Percentiles rank a stretch among this genome's conserved stretches.
phyloP scores from a whole-genome alignment of 495 filamentous ascomycete species.

The Penicillium longicatenatum region DNA sequence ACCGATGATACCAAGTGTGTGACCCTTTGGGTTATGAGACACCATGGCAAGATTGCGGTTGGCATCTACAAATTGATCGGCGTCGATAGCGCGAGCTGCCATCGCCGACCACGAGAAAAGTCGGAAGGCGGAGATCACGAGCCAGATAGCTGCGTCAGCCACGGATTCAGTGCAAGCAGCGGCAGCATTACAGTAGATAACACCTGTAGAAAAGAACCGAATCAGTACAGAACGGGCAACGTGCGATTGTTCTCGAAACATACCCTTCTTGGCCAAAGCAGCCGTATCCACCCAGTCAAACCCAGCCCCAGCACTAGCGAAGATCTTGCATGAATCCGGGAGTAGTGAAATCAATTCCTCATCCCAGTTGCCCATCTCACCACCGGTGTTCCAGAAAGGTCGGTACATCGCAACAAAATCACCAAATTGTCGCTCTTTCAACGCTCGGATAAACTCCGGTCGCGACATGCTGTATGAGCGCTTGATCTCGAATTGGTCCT shows the following conservation, averaged over 20 bases:
- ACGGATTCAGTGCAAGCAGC: conserved; percentile 70
- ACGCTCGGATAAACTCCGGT: conserved; percentile 62
- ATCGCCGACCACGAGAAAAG: conserved; percentile 60
- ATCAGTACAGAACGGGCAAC: background rate
- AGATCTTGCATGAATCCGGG: conserved; percentile 64
- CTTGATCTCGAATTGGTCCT: no score
- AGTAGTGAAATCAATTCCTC: conserved; percentile 66
- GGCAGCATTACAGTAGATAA: conserved; percentile 72
- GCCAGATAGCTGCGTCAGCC: conserved; percentile 57
- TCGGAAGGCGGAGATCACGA: conserved; percentile 67
- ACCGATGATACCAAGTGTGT: conserved; percentile 62
- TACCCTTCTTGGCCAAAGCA: conserved; percentile 66
- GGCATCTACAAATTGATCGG: conserved; percentile 53
- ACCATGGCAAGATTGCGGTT: conserved; percentile 57
- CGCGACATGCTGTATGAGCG: conserved; percentile 52
- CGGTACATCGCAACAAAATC: conserved; percentile 74
- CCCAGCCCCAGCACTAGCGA: conserved; percentile 72
- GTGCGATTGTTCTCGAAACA: background rate
- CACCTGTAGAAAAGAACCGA: conserved; percentile 44
- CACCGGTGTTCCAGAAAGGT: conserved; percentile 78
- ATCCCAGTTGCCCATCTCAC: conserved; percentile 80
- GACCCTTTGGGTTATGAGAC: conserved; percentile 52
- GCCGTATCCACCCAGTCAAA: conserved; percentile 78
- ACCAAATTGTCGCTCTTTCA: conserved; percentile 67
- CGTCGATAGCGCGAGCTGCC: conserved; percentile 37